phyloP scores from a whole-genome alignment of 176 grass and related monocot species.

The Panicum miliaceum region DNA sequence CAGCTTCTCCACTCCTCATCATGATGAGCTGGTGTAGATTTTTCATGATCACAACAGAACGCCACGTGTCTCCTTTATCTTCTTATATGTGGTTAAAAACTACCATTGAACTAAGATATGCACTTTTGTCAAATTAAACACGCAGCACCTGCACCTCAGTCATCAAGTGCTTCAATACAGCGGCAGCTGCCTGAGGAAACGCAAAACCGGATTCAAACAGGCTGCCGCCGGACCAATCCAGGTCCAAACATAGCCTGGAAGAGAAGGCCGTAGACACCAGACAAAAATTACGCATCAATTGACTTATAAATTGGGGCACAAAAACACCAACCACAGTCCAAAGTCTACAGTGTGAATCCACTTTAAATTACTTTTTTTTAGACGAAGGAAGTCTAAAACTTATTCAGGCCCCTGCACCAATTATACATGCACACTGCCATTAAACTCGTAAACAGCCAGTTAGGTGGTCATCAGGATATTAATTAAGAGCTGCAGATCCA shows the following conservation, averaged over 20 bases:
- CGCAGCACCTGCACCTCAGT: background rate
- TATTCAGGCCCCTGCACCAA: background rate
- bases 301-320: background rate
- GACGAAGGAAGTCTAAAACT: background rate
- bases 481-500: background rate
- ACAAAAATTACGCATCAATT: background rate
- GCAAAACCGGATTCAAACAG: slow-evolving; percentile 19
- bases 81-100: background rate
- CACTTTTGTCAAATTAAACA: slow-evolving; percentile 12
- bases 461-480: background rate
- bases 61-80: background rate
- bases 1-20: background rate
- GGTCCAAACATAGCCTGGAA: background rate
- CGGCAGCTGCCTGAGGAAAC: slow-evolving; percentile 15
- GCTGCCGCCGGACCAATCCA: background rate
- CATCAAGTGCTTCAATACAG: slow-evolving; percentile 24
- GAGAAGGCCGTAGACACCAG: background rate
- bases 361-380: background rate
- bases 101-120: background rate
- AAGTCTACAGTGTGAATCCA: background rate
- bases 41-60: background rate
- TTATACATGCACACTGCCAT: background rate
- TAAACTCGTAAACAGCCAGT: background rate
- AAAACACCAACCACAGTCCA: background rate
- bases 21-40: background rate